phyloP scores from a whole-genome alignment of 2,329 filamentous ascomycete species.

The Botrytis pseudocinerea region DNA sequence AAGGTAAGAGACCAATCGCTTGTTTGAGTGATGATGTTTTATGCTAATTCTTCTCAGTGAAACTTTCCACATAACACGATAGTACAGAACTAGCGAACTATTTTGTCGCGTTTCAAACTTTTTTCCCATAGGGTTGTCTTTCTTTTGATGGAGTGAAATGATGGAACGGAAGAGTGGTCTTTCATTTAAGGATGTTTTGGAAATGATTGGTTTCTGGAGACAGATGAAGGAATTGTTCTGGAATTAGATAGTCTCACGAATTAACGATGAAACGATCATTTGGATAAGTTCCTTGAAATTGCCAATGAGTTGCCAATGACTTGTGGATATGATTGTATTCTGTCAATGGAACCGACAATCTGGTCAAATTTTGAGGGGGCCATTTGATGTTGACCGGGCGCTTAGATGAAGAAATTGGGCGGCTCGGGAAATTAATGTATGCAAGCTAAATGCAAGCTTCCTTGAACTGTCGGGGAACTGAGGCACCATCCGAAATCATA shows the following conservation, averaged over 20 bases:
- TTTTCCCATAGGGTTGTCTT: constrained; percentile 28
- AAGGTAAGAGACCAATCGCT: constrained; percentile 22
- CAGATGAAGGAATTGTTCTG: constrained; percentile 24
- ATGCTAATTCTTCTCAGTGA: constrained; percentile 20
- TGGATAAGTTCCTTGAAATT: constrained; percentile 18
- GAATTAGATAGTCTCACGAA: constrained; percentile 20
- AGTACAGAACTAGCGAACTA: constrained; percentile 10
- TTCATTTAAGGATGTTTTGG: constrained; percentile 14
- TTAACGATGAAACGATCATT: constrained; percentile 36
- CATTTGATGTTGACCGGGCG: constrained; percentile 28
- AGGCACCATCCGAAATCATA: constrained; percentile 17
- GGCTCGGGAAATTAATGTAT: constrained; percentile 18
- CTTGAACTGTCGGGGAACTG: constrained; percentile 4
- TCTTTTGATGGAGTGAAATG: constrained; percentile 23
- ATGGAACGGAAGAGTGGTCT: constrained; percentile 14
- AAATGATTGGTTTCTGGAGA: constrained; percentile 32
- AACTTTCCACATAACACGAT: constrained; percentile 11
- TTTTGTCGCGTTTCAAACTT: constrained; percentile 21
- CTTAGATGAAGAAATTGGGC: constrained; percentile 27
- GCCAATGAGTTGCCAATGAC: constrained; percentile 20
- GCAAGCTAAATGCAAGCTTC: constrained; percentile 11
- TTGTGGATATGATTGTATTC: constrained; percentile 23
- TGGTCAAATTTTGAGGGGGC: constrained; percentile 25
- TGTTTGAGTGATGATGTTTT: constrained; percentile 2
- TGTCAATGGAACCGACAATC: constrained; percentile 27